Evolutionary conservation across 1,139 yeast species (phyloP), one percentile per base, ranked within the genome.

Genomic region (Blastobotrys buckinghamii): DNA sequence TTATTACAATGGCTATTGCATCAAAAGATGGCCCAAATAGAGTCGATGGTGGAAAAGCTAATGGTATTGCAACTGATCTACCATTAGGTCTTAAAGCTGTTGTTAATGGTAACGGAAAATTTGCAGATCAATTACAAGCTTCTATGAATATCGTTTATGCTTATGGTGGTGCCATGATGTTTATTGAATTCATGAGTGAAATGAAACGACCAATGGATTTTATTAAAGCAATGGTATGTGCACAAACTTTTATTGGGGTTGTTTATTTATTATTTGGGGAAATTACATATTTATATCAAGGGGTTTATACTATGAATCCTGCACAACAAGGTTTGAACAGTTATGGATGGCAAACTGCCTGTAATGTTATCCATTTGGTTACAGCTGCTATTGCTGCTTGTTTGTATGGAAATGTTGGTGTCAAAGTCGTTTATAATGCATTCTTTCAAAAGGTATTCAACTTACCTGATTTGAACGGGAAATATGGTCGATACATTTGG

Each of bases 151-250:
- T 73, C 57, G 76, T 73, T 32, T 73, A 69, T 53, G 70, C 77
- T 5, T 73, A 71, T 62, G 77, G 76, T 50, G 77, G 77, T 58
- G 75, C 77, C 20, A 66, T 72, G 54, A 68, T 73, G 50, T 73
- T 72, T 58, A 63, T 68, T 34, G 75, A 73, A 55, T 67, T 72
- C 53, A 68, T 73, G 71, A 69, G 75, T 7, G 77, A 73, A 59
- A 68, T 73, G 73, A 65, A 65, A 50, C 63, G 72, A 41, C 77
- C 77, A 20, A 61, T 59, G 65, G 77, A 73, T 55, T 73, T 73
- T 63, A 66, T 73, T 70, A 70, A 72, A 59, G 76, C 75, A 39
- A 69, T 74, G 70, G 58, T 67, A 13, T 53, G 63, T 36, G 76
- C 75, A n/a, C 74, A 74, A 55, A 20, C 58, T n/a, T 63, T 73